phyloP scores from a whole-genome alignment of 1,139 yeast species.

The Protomyces arabidopsidicola region DNA sequence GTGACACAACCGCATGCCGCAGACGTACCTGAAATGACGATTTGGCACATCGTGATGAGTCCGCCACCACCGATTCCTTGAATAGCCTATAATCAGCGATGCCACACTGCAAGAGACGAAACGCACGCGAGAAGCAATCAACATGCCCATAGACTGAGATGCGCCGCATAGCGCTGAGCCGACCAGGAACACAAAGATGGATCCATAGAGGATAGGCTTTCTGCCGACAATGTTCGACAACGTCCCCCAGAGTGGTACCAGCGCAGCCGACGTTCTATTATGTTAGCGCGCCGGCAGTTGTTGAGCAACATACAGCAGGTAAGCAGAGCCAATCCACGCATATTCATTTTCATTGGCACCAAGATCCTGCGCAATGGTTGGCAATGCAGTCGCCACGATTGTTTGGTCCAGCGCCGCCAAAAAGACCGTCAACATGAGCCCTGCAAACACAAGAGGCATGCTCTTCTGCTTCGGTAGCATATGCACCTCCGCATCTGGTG shows the following conservation, averaged over 20 bases:
- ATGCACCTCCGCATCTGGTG: background rate
- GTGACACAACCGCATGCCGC: background rate
- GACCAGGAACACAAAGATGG: conserved; percentile 54
- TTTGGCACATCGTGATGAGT: conserved; percentile 54
- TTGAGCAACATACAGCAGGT: conserved; percentile 41
- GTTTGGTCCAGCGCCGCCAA: conserved; percentile 66
- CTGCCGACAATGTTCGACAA: conserved; percentile 60
- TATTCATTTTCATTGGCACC: conserved; percentile 49
- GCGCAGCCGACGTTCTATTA: conserved; percentile 49
- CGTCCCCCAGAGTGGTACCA: conserved; percentile 59
- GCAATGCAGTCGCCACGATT: conserved; percentile 56
- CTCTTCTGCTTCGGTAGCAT: background rate
- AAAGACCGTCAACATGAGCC: conserved; percentile 52
- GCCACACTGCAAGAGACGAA: background rate
- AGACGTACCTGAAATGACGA: conserved; percentile 46
- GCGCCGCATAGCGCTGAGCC: conserved; percentile 62
- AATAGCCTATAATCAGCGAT: conserved; percentile 41
- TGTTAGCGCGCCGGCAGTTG: background rate
- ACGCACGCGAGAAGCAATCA: conserved; percentile 58
- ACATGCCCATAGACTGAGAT: conserved; percentile 53
- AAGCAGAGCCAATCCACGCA: conserved; percentile 46
- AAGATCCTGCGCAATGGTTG: conserved; percentile 54
- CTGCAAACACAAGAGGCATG: background rate
- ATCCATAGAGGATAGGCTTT: conserved; percentile 49
- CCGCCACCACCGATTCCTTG: conserved; percentile 76